Percentiles rank a stretch among this genome's conserved stretches.
These are phyloP conservation scores for Metroxylon sagu DNA, from an alignment of 176 grass and related monocot species.

Conservation along the genomic window DNA sequence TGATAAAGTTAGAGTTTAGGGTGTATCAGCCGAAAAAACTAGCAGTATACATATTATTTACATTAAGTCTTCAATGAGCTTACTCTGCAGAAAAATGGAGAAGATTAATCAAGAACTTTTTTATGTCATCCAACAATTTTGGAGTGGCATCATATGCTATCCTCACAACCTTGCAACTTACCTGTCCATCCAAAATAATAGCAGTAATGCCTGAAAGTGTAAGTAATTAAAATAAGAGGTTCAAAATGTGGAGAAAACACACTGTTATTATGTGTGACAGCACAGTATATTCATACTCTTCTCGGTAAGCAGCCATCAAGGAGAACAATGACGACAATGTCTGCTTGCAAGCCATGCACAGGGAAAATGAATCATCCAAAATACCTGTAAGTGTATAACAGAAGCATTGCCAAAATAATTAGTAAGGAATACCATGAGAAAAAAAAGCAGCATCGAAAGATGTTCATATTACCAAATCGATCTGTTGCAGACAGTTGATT, in stretches of 20 bases:
- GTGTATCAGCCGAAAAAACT: too few relatives aligned
- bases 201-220: conserved; percentile 11
- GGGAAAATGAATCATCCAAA: conserved; percentile 76
- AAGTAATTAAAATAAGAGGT: conserved; percentile 9
- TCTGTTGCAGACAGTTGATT: conserved; percentile 65
- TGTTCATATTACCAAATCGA: conserved; percentile 55
- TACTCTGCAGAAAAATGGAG: conserved; percentile 63
- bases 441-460: too few relatives aligned
- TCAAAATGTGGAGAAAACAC: conserved; percentile 21
- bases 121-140: conserved; percentile 49
- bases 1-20: too few relatives aligned
- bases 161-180: conserved; percentile 43
- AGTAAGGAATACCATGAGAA: too few relatives aligned
- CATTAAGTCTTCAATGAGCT: not conserved
- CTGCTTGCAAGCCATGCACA: conserved; percentile 85
- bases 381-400: conserved; percentile 59
- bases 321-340: conserved; percentile 59
- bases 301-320: conserved; percentile 64
- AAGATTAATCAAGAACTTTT: conserved; percentile 72
- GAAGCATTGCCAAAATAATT: too few relatives aligned
- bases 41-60: not conserved
- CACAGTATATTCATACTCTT: conserved; percentile 75
- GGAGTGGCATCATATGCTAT: conserved; percentile 67
- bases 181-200: conserved; percentile 32
- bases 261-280: conserved; percentile 53